Evolutionary conservation across 345 rosid species (phyloP), one percentile per base, ranked within the genome.

Genomic region (Toxicodendron radicans): DNA sequence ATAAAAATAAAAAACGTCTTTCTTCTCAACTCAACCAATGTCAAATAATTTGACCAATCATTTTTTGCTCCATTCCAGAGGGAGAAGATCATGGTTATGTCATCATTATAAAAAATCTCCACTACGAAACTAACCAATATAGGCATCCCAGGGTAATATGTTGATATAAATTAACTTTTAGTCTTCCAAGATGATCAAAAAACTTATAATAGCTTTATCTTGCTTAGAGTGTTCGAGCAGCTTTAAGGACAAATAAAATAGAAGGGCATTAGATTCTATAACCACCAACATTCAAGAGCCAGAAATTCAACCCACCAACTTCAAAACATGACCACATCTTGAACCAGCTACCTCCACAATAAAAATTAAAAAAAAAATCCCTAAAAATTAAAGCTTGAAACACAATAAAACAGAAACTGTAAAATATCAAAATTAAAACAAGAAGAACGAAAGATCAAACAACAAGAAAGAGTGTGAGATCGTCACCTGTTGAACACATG

Each of bases 401-500:
- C 2, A 20, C 20, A 20, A 41, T 20, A 20, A 24, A 46, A n/a
- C n/a, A n/a, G n/a, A n/a, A 6, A 48, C 21, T n/a, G 3, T 5
- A 24, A 49, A 16, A 43, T 58, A 54, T 57, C 5, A 38, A 18
- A 35, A 14, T 8, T 23, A 73, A 64, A 43, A 41, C 58, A 41
- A 0, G 24, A 41, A 33, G 27, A 32, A 67, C 70, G 69, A 23
- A 68, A 58, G 52, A 59, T 72, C 21, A 74, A 70, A 7, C 23
- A 70, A 38, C 35, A 71, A 16, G 18, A 35, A 71, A 58, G 32
- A 41, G 69, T 11, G 30, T 54, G 10, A 24, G 75, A 68, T 71
- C 10, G 21, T 66, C 5, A 93, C 99, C 97, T 96, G 99, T 76
- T 89, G 94, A 82, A 96, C 87, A 79, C 89, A 96, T 77, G 94